Evolutionary conservation across 345 rosid genomes (phyloP).

Genomic region (Turritis glabra): DNA sequence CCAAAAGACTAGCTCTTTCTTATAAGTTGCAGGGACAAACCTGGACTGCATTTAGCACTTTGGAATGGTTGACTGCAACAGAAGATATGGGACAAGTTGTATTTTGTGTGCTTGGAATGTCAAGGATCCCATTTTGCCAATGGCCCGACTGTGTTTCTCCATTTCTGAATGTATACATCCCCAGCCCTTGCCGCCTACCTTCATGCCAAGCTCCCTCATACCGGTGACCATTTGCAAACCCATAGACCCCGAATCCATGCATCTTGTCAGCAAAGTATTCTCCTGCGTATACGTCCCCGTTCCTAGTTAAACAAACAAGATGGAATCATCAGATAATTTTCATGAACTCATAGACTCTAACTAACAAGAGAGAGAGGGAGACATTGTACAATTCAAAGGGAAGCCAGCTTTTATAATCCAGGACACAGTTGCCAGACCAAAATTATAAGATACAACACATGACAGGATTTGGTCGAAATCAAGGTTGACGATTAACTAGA

Average conservation of each 20-base stretch:
- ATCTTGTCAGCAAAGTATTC: slow-evolving; percentile 97
- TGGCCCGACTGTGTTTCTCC: slow-evolving; percentile 96
- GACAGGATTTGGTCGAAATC: too few species aligned
- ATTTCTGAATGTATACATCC: slow-evolving; percentile 92
- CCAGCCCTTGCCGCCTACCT: slow-evolving; percentile 95
- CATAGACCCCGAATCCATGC: slow-evolving; percentile 94
- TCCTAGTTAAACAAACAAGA: slow-evolving; percentile 45
- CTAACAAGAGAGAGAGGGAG: neutral
- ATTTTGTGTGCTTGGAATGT: slow-evolving; percentile 82
- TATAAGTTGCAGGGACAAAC: slow-evolving; percentile 34
- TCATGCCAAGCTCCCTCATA: slow-evolving; percentile 99
- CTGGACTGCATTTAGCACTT: slow-evolving; percentile 90
- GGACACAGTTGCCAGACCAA: neutral
- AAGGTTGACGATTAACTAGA: too few species aligned
- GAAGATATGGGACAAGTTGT: slow-evolving; percentile 59
- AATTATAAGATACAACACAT: neutral
- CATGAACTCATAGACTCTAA: neutral
- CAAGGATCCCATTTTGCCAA: slow-evolving; percentile 90
- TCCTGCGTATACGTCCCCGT: slow-evolving; percentile 91
- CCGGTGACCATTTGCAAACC: slow-evolving; percentile 84
- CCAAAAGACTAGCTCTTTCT: neutral
- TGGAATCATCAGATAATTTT: neutral
- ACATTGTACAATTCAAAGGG: neutral
- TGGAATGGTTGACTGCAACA: slow-evolving; percentile 81
- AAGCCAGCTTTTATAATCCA: neutral